Evolutionary conservation across 768 basidiomycete species (phyloP).

Genomic region (Baorangia bicolor): DNA sequence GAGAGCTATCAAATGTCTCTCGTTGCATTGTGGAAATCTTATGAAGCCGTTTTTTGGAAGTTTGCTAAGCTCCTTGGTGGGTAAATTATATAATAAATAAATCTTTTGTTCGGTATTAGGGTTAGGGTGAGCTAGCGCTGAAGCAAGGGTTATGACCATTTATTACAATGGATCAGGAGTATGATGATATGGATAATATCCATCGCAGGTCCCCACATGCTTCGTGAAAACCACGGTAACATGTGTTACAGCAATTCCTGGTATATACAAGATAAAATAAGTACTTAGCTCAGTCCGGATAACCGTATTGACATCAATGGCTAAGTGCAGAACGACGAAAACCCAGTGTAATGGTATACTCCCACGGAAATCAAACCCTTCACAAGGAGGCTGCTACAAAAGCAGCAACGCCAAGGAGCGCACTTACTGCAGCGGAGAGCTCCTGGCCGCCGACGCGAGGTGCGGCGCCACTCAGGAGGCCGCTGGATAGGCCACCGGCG

Average conservation of each 20-base stretch:
- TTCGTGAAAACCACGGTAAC: slow-evolving; percentile 2
- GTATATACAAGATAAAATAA: slow-evolving; percentile 24
- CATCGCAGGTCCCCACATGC: too few species aligned
- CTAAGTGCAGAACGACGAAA: slow-evolving; percentile 19
- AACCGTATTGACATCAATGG: slow-evolving; percentile 14
- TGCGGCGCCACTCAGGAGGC: slow-evolving; percentile 34
- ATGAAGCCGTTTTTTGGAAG: too few species aligned
- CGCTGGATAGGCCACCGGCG: slow-evolving; percentile 55
- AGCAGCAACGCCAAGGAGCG: slow-evolving; percentile 35
- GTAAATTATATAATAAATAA: too few species aligned
- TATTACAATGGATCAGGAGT: too few species aligned
- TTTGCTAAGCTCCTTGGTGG: too few species aligned
- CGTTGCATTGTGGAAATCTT: too few species aligned
- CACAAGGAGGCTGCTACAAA: slow-evolving; percentile 33
- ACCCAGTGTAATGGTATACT: slow-evolving; percentile 17
- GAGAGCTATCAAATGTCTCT: too few species aligned
- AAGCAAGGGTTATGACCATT: too few species aligned
- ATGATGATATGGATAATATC: too few species aligned
- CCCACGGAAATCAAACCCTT: slow-evolving; percentile 1
- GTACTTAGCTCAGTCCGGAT: background rate
- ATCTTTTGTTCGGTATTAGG: too few species aligned
- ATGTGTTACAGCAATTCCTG: slow-evolving; percentile 5
- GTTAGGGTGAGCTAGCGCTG: too few species aligned
- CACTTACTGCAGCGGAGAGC: slow-evolving; percentile 29
- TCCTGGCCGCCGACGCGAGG: slow-evolving; percentile 25